Evolutionary conservation across 495 filamentous ascomycete species (phyloP).

Genomic region (Cenococcum geophilum): DNA sequence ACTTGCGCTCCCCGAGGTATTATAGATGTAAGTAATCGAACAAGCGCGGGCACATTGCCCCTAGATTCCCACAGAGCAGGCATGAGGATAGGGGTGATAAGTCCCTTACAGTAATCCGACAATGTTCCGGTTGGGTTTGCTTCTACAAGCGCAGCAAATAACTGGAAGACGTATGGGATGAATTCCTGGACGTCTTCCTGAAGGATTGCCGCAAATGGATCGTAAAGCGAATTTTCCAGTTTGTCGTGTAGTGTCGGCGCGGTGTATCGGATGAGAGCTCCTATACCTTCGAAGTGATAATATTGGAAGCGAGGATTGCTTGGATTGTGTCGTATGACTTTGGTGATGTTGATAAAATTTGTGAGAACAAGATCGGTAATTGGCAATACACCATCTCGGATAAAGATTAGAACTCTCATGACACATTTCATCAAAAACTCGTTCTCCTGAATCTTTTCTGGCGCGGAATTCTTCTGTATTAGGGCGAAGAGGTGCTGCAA

Average conservation of each 20-base stretch:
- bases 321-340: conserved; percentile 83
- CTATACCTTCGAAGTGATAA: conserved; percentile 91
- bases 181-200: conserved; percentile 85
- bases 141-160: conserved; percentile 84
- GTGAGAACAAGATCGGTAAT: conserved; percentile 65
- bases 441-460: conserved; percentile 95
- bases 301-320: conserved; percentile 98
- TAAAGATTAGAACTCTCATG: conserved; percentile 91
- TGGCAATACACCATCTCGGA: conserved; percentile 68
- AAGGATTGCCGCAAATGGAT: conserved; percentile 69
- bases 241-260: conserved; percentile 61
- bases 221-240: conserved; percentile 70
- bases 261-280: conserved; percentile 84
- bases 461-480: conserved; percentile 69
- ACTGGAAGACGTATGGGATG: conserved; percentile 91
- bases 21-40: conserved; percentile 75
- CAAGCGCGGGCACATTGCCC: conserved; percentile 87
- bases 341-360: conserved; percentile 78
- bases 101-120: conserved; percentile 65
- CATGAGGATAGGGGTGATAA: conserved; percentile 68
- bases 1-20: conserved; percentile 66
- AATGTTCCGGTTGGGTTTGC: conserved; percentile 66
- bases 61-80: conserved; percentile 79
- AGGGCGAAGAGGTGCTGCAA: conserved; percentile 87
- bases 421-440: conserved; percentile 98